Evolutionary conservation across 495 filamentous ascomycete genomes (phyloP).

Genomic region (Podospora appendiculata): DNA sequence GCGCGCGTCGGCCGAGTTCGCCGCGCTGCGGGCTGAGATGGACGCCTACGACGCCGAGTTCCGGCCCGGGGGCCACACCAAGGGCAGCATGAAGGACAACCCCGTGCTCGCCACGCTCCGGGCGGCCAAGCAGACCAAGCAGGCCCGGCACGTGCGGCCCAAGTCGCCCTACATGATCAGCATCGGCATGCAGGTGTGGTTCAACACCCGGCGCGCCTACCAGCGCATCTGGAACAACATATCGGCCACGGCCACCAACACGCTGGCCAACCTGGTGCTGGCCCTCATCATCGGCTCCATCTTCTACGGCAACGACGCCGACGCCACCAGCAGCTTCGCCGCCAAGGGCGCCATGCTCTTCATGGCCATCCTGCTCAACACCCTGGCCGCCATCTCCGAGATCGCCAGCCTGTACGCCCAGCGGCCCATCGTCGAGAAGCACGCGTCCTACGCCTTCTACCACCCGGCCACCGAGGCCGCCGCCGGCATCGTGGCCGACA

Average conservation of each 20-base stretch:
- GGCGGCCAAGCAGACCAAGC: conserved; percentile 19
- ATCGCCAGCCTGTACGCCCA: conserved; percentile 55
- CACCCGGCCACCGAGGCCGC: conserved; percentile 54
- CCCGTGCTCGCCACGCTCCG: conserved; percentile 3
- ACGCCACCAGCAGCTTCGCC: conserved; percentile 33
- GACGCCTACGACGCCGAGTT: conserved; percentile 48
- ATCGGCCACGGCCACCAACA: conserved; percentile 16
- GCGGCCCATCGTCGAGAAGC: conserved; percentile 59
- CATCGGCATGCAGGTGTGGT: conserved; percentile 48
- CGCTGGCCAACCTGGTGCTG: conserved; percentile 31
- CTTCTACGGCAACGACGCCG: conserved; percentile 38
- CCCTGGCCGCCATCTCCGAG: conserved; percentile 46
- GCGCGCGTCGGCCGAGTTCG: conserved; percentile 37
- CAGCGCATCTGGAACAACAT: conserved; percentile 32
- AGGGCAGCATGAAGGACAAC: conserved; percentile 2
- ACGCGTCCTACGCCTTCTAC: conserved; percentile 58
- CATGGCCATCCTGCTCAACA: conserved; percentile 50
- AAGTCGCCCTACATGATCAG: conserved; percentile 50
- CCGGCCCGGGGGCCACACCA: conserved; percentile 30
- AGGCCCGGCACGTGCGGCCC: conserved; percentile 32
- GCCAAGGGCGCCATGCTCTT: conserved; percentile 51
- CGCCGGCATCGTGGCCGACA: conserved; percentile 51
- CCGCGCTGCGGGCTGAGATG: conserved; percentile 53
- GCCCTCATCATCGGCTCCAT: conserved; percentile 38
- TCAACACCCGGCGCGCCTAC: conserved; percentile 45